Percentiles rank a stretch among this genome's conserved stretches.
Evolutionary conservation across 202 grass and related monocot genomes (phyloP).

Genomic region (Musa balbisiana): DNA sequence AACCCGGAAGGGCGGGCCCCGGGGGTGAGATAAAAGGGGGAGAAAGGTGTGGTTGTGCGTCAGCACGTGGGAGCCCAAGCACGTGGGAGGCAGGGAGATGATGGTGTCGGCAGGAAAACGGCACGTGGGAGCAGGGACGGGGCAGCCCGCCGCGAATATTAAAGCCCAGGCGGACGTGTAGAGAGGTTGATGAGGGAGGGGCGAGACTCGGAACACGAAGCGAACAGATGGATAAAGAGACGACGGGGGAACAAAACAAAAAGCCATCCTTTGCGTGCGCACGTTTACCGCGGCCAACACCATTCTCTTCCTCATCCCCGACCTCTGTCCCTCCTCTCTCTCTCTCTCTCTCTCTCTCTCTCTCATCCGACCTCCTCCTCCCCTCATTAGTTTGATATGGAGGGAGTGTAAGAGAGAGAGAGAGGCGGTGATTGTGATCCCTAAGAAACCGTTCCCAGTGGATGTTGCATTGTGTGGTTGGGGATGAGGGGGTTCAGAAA

Average conservation of each 20-base stretch:
- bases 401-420: no score
- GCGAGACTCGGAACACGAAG: neutral
- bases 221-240: neutral
- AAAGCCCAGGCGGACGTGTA: neutral
- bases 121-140: constrained; percentile 11
- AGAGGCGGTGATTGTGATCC: no score
- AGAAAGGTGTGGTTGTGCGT: neutral
- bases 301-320: neutral
- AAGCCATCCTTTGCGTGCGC: constrained; percentile 8
- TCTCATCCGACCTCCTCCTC: neutral
- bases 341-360: neutral
- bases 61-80: neutral
- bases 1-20: neutral
- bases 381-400: neutral
- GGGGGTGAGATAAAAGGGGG: no score
- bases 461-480: neutral
- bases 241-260: neutral
- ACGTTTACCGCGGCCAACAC: constrained; percentile 1
- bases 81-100: constrained; percentile 17
- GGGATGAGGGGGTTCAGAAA: neutral
- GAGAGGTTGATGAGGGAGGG: neutral
- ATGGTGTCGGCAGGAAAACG: constrained; percentile 18
- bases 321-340: no score
- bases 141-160: neutral
- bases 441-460: no score